Evolutionary conservation across 2,329 filamentous ascomycete genomes (phyloP), one percentile per base, ranked within the genome.

Genomic region (Arthrobotrys pseudoclavata): DNA sequence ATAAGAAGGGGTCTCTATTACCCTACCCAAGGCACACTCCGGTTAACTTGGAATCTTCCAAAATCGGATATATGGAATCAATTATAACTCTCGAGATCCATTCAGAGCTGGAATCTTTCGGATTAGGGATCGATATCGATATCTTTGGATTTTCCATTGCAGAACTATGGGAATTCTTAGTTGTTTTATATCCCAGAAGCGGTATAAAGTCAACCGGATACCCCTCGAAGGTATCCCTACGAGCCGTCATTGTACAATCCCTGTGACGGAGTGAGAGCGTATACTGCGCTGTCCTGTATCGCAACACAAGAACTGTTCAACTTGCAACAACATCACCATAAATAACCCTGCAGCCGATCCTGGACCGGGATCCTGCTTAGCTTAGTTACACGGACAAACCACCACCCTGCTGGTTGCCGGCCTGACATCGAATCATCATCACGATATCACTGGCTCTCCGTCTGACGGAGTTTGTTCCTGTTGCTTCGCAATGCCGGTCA

Each of bases 381-480:
- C 42, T 24, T 42, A 40, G 55, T 60, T 60, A 60, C 55, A 60
- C 55, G 55, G 52, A 37, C 52, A 60, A 60, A 40, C 55, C 31
- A 42, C 52, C 37, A 18, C 12, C 60, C 18, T 5, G 26, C 57
- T 20, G 4, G 34, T 12, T 42, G 18, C 29, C 53, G 24, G 29
- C 26, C 29, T 60, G 10, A 55, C 26, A 34, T 22, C 29, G 29
- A 29, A 1, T 13, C 55, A 42, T 1, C 53, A n/a, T 18, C 55
- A 42, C 20, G 15, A 5, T 34, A 20, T 42, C 55, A 42, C 20
- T 4, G 20, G 9, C 53, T n/a, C 1, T 29, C n/a, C 20, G 24
- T 48, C 24, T 6, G 22, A 47, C 60, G 37, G 47, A n/a, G 57
- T 20, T 62, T 62, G 57, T 37, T 26, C 18, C 10, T 20, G 13